Evolutionary conservation across 305 asterid genomes (phyloP), one percentile per base, ranked within the genome.

Genomic region (Solanum aculeatissimum): DNA sequence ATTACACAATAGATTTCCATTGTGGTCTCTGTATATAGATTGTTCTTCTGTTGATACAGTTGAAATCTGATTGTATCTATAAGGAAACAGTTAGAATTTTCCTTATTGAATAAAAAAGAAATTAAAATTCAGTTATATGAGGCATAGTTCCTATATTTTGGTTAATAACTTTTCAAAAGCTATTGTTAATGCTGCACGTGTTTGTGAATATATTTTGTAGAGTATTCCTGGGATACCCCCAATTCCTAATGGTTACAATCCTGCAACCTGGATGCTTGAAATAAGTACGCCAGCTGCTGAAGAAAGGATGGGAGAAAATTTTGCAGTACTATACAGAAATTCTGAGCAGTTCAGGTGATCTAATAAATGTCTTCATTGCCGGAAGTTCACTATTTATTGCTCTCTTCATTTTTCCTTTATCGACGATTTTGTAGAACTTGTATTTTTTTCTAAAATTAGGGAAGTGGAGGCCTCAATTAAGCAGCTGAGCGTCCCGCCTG

Each of bases 211-310:
- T 58, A 9, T 19, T 85, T 84, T 84, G 29, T 29, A 92, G 95
- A 87, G 87, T 58, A 84, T 88, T 47, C 80, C 77, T 23, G 95
- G 93, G 87, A 86, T 88, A 82, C 79, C 91, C 55, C 90, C 83
- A 16, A 93, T 93, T 71, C 83, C 90, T 80, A 88, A 87, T 82
- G 93, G 94, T 84, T 91, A 92, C 86, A 93, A 93, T 86, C 97
- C 95, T 4, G 95, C 97, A 9, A 93, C 94, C 81, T 93, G 97
- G 97, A 92, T 93, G 97, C 95, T 93, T 83, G 97, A 93, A 87
- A 86, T 93, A 74, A 93, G 90, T 90, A 90, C 95, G 9, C 85
- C 92, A 72, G 87, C 92, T 75, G 89, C 89, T 57, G 95, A 93
- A 90, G 90, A 90, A 83, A 88, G 86, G 86, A 90, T 88, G 60